Evolutionary conservation across 2,329 filamentous ascomycete genomes (phyloP), one percentile per base, ranked within the genome.

Genomic region (Talaromyces sp.): DNA sequence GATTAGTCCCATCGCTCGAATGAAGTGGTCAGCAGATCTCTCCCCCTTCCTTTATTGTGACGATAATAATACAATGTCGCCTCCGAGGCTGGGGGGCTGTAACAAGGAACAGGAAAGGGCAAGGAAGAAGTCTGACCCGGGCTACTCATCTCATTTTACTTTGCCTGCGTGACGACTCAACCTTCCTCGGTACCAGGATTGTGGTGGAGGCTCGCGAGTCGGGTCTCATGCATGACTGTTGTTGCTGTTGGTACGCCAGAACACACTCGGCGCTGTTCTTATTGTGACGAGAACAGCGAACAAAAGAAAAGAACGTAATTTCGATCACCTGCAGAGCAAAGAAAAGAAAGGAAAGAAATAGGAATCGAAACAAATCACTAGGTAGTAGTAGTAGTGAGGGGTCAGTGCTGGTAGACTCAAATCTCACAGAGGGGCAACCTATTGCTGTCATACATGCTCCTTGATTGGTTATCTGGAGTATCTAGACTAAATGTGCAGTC

Each of bases 281-380:
- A 9, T 35, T 54, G 50, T 54, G 50, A 54, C 50, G 50, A 35
- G 16, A 33, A 54, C 50, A n/a, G 22, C 7, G 27, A 54, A 19
- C 31, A 19, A 4, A 19, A 54, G 14, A 14, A 27, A 14, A 48
- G 19, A 54, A 54, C n/a, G 31, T 54, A 54, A 35, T 54, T 7
- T 56, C 52, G n/a, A n/a, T 56, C 52, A 56, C 31, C n/a, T 56
- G 52, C 52, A 56, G 19, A 56, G 33, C 24, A 56, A 56, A 22
- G 52, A 24, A 37, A 24, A 56, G 33, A 16, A 39, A 56, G 19
- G 16, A 24, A 24, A 19, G 3, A 37, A 50, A 50, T 16, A 9
- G 11, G 45, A 48, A 48, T 22, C 45, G 11, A 27, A 48, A 24
- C 45, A 48, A 27, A 48, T 48, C 45, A 33, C 47, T 48, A 14